Evolutionary conservation across 768 basidiomycete genomes (phyloP), one percentile per base, ranked within the genome.

Genomic region (Collybia mongolica): DNA sequence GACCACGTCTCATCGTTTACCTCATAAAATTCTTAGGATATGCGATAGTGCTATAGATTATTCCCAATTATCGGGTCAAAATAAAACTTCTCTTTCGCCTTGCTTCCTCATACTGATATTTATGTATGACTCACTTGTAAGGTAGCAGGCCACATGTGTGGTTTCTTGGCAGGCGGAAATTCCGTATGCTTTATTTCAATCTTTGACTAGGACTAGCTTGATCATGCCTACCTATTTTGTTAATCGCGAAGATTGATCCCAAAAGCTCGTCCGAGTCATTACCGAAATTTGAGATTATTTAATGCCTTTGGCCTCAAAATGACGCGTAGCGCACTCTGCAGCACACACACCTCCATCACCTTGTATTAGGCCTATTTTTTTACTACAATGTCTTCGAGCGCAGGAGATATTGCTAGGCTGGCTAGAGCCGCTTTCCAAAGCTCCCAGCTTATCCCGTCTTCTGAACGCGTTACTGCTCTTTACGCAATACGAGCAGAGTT

Each of bases 351-450:
- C 24, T 26, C 7, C 7, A 4, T 26, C 7, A 4, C 7, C 7
- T 26, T 26, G 7, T 7, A 26, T 26, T 26, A 26, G 24, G 24
- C 3, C 7, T 7, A 4, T 4, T 26, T 26, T 26, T 7, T 26
- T 7, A 26, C 24, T 7, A 26, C 24, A 63, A 66, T 67, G 57
- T 51, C 46, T 52, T 62, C 32, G 23, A 63, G 58, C 40, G 79
- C 75, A n/a, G 71, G 76, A 64, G 69, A 65, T 14, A 86, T 98
- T 50, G 97, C 96, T 12, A 79, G 74, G 61, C 75, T 80, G 1
- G 93, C 94, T 19, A 91, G 93, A 64, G 63, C 69, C 6, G 91
- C 96, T 0, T 99, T 96, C 62, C 86, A 94, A 59, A 77, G 78
- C 17, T 93, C 94, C 4, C 96, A 97, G 64, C 77, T 96, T 18